These are phyloP conservation scores for Daldinia childiae DNA, from an alignment of 495 filamentous ascomycete genomes.

Conservation along the genomic window DNA sequence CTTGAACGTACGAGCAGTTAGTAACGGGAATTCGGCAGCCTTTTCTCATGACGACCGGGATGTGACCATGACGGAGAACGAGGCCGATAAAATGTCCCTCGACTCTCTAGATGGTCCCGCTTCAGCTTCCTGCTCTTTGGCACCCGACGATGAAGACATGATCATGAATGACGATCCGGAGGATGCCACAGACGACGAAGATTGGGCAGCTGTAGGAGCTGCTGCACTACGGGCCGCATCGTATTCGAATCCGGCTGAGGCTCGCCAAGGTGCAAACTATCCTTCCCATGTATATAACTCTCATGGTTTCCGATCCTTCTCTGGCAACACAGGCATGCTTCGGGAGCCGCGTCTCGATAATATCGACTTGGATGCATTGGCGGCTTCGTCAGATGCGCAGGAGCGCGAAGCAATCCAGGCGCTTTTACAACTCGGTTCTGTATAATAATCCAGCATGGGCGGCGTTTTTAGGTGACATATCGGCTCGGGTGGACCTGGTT, in stretches of 20 bases:
- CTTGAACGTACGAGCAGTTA: slow-evolving; percentile 62
- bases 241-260: slow-evolving; percentile 54
- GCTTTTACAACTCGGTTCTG: slow-evolving; percentile 83
- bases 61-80: slow-evolving; percentile 78
- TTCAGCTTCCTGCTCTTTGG: slow-evolving; percentile 77
- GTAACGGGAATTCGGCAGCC: slow-evolving; percentile 73
- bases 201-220: slow-evolving; percentile 92
- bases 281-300: slow-evolving; percentile 58
- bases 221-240: slow-evolving; percentile 81
- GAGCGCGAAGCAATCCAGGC: slow-evolving; percentile 88
- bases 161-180: slow-evolving; percentile 72
- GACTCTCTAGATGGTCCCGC: slow-evolving; percentile 82
- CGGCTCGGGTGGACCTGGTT: slow-evolving; percentile 33
- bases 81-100: slow-evolving; percentile 96
- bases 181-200: slow-evolving; percentile 95
- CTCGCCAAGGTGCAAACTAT: slow-evolving; percentile 49
- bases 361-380: slow-evolving; percentile 61
- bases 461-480: slow-evolving; percentile 54
- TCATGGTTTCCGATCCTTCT: slow-evolving; percentile 59
- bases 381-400: slow-evolving; percentile 66
- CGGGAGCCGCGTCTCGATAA: slow-evolving; percentile 56
- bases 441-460: slow-evolving; percentile 70
- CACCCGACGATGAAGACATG: slow-evolving; percentile 76
- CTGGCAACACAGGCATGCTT: slow-evolving; percentile 57
- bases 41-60: slow-evolving; percentile 78